Percentiles rank a stretch among this genome's conserved stretches.
phyloP scores from a whole-genome alignment of 2,329 filamentous ascomycete genomes.

The Plenodomus biglobosus region DNA sequence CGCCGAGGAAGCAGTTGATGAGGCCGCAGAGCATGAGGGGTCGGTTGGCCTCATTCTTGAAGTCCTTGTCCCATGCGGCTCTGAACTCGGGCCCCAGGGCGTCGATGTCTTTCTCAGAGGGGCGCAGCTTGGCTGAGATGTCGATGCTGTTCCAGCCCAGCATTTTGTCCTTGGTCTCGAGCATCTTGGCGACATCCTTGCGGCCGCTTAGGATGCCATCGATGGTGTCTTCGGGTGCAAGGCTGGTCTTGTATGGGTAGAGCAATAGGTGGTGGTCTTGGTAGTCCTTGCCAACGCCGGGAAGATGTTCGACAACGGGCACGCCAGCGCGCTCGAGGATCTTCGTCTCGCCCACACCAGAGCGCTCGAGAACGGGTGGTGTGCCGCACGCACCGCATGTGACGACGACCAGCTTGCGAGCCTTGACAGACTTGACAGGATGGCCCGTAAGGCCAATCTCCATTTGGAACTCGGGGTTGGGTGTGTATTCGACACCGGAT shows the following conservation, averaged over 20 bases:
- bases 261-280: constrained; percentile 62
- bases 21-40: constrained; percentile 53
- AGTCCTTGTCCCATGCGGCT: constrained; percentile 59
- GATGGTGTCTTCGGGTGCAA: constrained; percentile 54
- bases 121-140: constrained; percentile 58
- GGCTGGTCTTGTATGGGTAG: constrained; percentile 55
- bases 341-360: constrained; percentile 59
- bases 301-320: constrained; percentile 55
- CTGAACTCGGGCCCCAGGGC: constrained; percentile 57
- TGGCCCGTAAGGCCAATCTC: constrained; percentile 34
- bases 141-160: constrained; percentile 63
- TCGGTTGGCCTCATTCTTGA: constrained; percentile 49
- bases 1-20: constrained; percentile 37
- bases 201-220: constrained; percentile 57
- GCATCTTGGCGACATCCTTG: constrained; percentile 49
- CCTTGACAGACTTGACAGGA: constrained; percentile 48
- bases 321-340: constrained; percentile 57
- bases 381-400: constrained; percentile 57
- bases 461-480: constrained; percentile 48
- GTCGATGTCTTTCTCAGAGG: constrained; percentile 55
- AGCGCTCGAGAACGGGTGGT: constrained; percentile 62
- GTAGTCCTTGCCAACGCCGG: constrained; percentile 65
- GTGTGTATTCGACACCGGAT: constrained; percentile 61
- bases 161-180: constrained; percentile 52
- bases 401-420: constrained; percentile 58